These are phyloP conservation scores for Aspergillus tubingensis DNA, from an alignment of 2,329 filamentous ascomycete genomes.

Conservation along the genomic window DNA sequence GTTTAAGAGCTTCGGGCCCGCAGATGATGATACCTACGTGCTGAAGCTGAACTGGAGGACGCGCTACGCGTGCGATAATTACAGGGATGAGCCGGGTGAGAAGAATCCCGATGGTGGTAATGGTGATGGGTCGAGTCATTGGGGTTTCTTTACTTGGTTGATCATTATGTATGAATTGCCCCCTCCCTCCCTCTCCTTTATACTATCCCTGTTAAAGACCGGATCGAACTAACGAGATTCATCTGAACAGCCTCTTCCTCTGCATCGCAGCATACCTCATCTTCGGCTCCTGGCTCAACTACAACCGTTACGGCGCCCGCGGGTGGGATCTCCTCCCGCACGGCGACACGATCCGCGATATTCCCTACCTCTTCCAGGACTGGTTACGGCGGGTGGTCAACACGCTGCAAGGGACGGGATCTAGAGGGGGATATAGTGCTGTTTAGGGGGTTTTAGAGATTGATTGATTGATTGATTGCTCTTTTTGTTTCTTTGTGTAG, in stretches of 20 bases:
- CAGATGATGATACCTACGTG: conserved; percentile 61
- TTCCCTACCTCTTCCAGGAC: conserved; percentile 90
- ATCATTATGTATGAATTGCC: conserved; percentile 74
- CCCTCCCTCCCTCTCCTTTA: conserved; percentile 1
- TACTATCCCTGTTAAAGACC: background rate
- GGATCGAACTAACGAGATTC: background rate
- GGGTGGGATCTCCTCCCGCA: conserved; percentile 96
- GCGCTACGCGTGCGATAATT: conserved; percentile 76
- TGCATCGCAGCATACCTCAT: conserved; percentile 86
- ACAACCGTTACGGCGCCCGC: conserved; percentile 91
- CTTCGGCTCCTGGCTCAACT: conserved; percentile 98
- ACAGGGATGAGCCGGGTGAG: conserved; percentile 41
- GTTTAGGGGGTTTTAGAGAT: conserved; percentile 57
- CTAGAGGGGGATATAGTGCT: conserved; percentile 89
- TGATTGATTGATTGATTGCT: background rate
- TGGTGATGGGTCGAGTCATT: conserved; percentile 55
- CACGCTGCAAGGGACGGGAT: conserved; percentile 79
- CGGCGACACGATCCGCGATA: conserved; percentile 84
- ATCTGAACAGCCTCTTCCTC: conserved; percentile 71
- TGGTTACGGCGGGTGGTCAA: conserved; percentile 78
- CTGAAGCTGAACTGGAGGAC: conserved; percentile 82
- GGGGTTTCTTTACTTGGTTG: conserved; percentile 98
- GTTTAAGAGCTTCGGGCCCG: conserved; percentile 71
- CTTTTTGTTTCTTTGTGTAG: background rate
- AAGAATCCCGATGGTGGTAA: conserved; percentile 31